Base-by-base conservation (phyloP, 257 asterid species). In the Gentiana straminea region DNA sequence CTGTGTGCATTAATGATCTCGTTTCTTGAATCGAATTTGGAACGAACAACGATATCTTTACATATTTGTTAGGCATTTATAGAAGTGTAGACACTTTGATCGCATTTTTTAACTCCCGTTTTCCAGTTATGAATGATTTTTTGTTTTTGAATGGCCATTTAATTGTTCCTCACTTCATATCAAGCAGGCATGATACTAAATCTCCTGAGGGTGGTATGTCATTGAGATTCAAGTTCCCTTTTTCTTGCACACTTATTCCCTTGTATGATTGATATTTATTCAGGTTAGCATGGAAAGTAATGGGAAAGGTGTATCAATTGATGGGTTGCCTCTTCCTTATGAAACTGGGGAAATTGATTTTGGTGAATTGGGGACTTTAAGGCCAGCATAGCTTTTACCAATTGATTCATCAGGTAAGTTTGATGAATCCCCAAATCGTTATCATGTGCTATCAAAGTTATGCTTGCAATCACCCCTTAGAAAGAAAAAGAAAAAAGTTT, bases 221-320 rank as follows among this genome's bases (percentile, higher is more conserved):
- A 49, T 57, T 48, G 12, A 8, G 35, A 54, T 64, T 36, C 56
- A 34, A 37, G 46, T 54, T 33, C 43, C 72, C 61, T 60, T 58
- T 62, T 65, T 15, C 49, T 9, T n/a, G 56, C 67, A 61, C 37
- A 47, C 41, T 36, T 11, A 54, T 61, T 49, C 36, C 8, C 41
- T 4, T n/a, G 4, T 32, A 44, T 52, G 51, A 36, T 57, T 54
- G 43, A 44, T n/a, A 57, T 57, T 55, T 43, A 36, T 76, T 65
- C 79, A 87, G 95, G 99, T 92, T 62, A 92, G 95, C 84, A 92
- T 92, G 97, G 99, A 92, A 79, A 92, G 99, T 80, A 92, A 92
- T 63, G 99, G 99, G 55, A 92, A 92, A 76, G 97, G 94, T 35
- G 97, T 92, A 35, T 92, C 97, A 61, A 83, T 92, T 64, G 95